These are phyloP conservation scores for Coniochaeta sp. DNA, from an alignment of 2,329 filamentous ascomycete genomes.

Conservation along the genomic window DNA sequence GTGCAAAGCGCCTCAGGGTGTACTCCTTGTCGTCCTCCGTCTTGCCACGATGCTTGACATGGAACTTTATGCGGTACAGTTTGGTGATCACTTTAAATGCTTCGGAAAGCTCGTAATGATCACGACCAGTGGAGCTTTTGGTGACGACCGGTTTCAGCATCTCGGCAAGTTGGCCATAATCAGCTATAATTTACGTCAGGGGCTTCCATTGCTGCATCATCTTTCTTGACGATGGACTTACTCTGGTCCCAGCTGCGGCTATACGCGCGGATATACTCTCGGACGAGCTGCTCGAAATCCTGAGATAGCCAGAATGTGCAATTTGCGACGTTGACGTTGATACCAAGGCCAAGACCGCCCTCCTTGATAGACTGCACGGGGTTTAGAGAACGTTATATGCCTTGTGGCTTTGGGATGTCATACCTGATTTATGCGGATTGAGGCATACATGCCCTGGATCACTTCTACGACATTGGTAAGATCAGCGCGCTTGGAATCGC, in stretches of 20 bases:
- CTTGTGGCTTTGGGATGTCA: neutral
- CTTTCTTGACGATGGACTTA: slow-evolving; percentile 9
- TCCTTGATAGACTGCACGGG: slow-evolving; percentile 26
- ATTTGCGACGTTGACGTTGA: slow-evolving; percentile 91
- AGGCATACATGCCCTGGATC: slow-evolving; percentile 83
- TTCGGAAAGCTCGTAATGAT: slow-evolving; percentile 30
- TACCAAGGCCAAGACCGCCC: slow-evolving; percentile 54
- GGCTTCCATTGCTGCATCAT: neutral
- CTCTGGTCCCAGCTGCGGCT: slow-evolving; percentile 16
- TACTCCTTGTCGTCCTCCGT: slow-evolving; percentile 37
- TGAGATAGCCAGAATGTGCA: slow-evolving; percentile 70
- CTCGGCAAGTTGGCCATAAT: slow-evolving; percentile 19
- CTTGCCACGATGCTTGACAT: slow-evolving; percentile 44
- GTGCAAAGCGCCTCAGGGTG: slow-evolving; percentile 43
- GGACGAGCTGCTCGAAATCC: slow-evolving; percentile 28
- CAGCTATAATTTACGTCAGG: neutral
- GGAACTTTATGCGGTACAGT: slow-evolving; percentile 48
- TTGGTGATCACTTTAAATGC: slow-evolving; percentile 47
- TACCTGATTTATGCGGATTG: slow-evolving; percentile 59
- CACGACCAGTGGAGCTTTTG: slow-evolving; percentile 8
- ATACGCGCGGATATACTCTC: slow-evolving; percentile 15
- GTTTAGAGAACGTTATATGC: neutral
- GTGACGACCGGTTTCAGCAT: slow-evolving; percentile 26
- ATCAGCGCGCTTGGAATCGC: slow-evolving; percentile 34
- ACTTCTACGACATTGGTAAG: slow-evolving; percentile 59